A percentile compares a stretch with the other conserved stretches of the same genome.
phyloP scores from a whole-genome alignment of 306 rosid species.

The Albizia julibrissin region DNA sequence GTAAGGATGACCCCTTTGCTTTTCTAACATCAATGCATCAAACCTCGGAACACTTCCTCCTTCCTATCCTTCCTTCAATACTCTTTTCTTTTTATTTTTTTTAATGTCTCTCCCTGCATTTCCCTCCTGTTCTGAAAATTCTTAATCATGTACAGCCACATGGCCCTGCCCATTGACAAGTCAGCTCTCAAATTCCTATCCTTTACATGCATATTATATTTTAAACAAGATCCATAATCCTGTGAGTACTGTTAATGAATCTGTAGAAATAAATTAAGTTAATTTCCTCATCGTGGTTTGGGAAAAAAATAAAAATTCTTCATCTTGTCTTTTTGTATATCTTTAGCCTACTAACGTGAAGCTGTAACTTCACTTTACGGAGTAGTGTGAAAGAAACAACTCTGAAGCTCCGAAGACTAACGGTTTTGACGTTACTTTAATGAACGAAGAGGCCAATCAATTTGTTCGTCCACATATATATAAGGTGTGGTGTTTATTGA shows the following conservation, averaged over 20 bases:
- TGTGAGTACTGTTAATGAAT: neutral
- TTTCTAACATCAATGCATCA: constrained; percentile 23
- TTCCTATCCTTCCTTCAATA: neutral
- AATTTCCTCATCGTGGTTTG: neutral
- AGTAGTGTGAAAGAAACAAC: neutral
- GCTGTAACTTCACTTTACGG: neutral
- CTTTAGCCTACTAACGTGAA: neutral
- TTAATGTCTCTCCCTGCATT: neutral
- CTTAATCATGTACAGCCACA: constrained; percentile 30
- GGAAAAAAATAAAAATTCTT: too few species aligned
- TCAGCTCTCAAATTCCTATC: neutral
- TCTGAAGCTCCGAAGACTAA: neutral
- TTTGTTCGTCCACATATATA: neutral
- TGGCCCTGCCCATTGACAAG: constrained; percentile 1
- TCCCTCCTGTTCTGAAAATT: constrained; percentile 3
- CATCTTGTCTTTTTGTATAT: neutral
- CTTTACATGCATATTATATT: neutral
- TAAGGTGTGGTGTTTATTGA: neutral
- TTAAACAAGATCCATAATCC: neutral
- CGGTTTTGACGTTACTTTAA: neutral
- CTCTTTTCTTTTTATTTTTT: neutral
- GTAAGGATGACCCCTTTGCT: neutral
- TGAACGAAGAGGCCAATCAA: neutral
- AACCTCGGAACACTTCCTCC: constrained; percentile 1
- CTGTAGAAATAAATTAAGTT: neutral